Base-by-base conservation (phyloP, 1,284 basidiomycete genomes). In the Moniliophthora roreri region DNA sequence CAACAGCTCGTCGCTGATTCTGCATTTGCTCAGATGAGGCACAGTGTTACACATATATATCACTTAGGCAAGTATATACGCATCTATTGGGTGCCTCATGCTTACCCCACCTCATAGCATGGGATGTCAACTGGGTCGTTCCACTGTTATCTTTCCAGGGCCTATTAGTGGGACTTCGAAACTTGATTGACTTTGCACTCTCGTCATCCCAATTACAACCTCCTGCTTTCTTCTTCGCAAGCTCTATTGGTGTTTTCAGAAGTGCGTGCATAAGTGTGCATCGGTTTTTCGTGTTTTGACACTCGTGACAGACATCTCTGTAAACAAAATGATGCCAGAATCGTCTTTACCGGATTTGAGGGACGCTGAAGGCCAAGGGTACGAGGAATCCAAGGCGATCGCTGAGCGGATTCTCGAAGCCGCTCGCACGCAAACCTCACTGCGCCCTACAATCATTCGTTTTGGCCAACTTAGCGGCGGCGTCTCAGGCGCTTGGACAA, bases 401-500 rank as follows among this genome's bases (percentile, higher is more conserved):
- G 52, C 61, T 5, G 63, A 65, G 24, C 51, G 61, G 23, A 39
- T 58, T 20, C 51, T 65, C 1, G 45, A 52, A 26, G 40, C 16
- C 21, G 55, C 50, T 39, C 50, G 37, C 3, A 18, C n/a, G 10
- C 9, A n/a, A 21, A 23, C 10, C 5, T 51, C 32, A 21, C 35
- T 54, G 15, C 45, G 32, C 11, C n/a, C 34, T 4, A 18, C 28
- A 6, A 35, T 20, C 13, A 39, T 56, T 20, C 52, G 53, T 37
- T 15, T 49, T n/a, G 58, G 61, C 9, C 60, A 63, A 41, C 54
- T 51, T 47, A 57, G 61, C 51, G 70, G 68, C 44, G 62, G 53
- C n/a, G 52, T 20, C 44, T 60, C 45, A 45, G 69, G 69, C 1
- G 51, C 48, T 26, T 71, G 69, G 69, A 69, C 66, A 45, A 28